Evolutionary conservation across 2,329 filamentous ascomycete genomes (phyloP), one percentile per base, ranked within the genome.

Genomic region (Aspergillus pseudoviridinutans): DNA sequence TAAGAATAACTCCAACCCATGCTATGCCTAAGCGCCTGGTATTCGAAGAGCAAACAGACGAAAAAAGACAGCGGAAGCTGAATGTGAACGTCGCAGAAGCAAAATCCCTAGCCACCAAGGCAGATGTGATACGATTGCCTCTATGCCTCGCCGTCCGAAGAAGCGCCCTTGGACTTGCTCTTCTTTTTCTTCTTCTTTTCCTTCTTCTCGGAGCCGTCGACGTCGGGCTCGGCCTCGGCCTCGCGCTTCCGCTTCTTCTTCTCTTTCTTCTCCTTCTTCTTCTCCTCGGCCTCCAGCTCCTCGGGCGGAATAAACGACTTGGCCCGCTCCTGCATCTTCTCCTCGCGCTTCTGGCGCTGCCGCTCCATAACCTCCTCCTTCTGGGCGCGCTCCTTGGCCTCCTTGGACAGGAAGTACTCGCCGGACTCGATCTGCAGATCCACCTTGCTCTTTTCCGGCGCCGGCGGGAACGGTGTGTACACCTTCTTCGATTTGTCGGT

Each of bases 401-500:
- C 87, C 81, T 96, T 96, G 71, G 88, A 87, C 71, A 99, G 77
- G 76, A 97, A 97, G 79, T 96, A 99, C 79, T 97, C 93, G 78
- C 94, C 93, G 67, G 86, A 92, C 81, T 99, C 94, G 79, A 99
- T 96, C 83, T 99, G 93, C 76, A 92, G 78, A 77, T 99, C 94
- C 67, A 99, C 85, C 85, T 97, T 99, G 85, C 92, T 97, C 90
- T 96, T 96, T 82, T 99, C 93, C 64, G 92, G 92, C 47, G 92
- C 85, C 6, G 94, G 94, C 51, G 94, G 94, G 87, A 99, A 99
- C 9, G 94, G 93, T 64, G 95, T 99, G 81, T 97, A 99, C 12
- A 82, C 77, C 84, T 96, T 97, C 84, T 93, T 96, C 72, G 81
- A 77, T 84, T 99, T 99, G 81, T 99, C 92, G 54, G 85, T 91